phyloP scores from a whole-genome alignment of 257 asterid species.

The Jacaranda mimosifolia region DNA sequence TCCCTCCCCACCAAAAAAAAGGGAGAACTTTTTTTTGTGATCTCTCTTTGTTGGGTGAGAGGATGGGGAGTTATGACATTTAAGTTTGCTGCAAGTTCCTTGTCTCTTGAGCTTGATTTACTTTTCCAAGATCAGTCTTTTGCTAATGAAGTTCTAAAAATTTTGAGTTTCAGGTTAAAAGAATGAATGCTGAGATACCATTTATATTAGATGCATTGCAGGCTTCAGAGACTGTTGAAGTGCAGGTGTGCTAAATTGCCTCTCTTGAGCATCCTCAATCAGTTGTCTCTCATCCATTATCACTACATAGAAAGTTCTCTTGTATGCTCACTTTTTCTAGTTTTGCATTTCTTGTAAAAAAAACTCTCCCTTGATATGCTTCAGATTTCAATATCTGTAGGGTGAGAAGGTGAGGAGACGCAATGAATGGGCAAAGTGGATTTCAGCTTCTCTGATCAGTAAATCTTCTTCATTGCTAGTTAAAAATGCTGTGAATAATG shows the following conservation, averaged over 20 bases:
- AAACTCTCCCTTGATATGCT: constrained; percentile 26
- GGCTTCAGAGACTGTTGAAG: constrained; percentile 83
- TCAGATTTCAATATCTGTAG: constrained; percentile 52
- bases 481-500: constrained; percentile 39
- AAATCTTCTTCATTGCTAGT: constrained; percentile 48
- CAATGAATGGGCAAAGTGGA: constrained; percentile 84
- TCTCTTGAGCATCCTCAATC: constrained; percentile 20
- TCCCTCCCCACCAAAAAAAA: not conserved
- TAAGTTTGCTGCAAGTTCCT: constrained; percentile 16
- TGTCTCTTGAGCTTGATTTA: constrained; percentile 26
- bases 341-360: not conserved
- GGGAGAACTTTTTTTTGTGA: not conserved
- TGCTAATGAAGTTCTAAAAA: not conserved
- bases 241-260: constrained; percentile 61
- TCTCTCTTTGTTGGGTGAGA: not conserved
- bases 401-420: constrained; percentile 89
- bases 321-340: not conserved
- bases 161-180: constrained; percentile 67
- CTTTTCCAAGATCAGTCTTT: constrained; percentile 28
- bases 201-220: constrained; percentile 80
- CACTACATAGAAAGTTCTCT: constrained; percentile 11
- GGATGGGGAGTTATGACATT: constrained; percentile 1
- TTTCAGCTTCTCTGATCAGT: constrained; percentile 46
- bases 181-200: constrained; percentile 71
- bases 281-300: constrained; percentile 2